phyloP scores from a whole-genome alignment of 495 filamentous ascomycete species.

The Xylaria longipes region DNA sequence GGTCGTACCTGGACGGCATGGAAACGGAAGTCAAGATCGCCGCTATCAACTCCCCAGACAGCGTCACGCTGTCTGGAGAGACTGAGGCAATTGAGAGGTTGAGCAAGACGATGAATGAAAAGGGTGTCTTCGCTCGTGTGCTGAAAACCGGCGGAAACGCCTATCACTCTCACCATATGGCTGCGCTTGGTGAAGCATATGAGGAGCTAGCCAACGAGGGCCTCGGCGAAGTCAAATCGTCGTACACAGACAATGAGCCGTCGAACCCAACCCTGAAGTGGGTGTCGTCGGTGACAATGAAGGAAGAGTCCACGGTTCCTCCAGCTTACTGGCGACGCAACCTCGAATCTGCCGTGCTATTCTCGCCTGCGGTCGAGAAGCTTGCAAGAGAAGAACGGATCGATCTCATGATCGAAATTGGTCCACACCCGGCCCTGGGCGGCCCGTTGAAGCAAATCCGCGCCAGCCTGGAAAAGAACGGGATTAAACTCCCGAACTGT shows the following conservation, averaged over 20 bases:
- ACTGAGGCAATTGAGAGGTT: constrained; percentile 42
- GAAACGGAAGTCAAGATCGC: constrained; percentile 35
- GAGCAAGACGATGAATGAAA: constrained; percentile 57
- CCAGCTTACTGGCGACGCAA: constrained; percentile 50
- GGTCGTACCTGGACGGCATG: constrained; percentile 24
- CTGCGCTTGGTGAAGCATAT: constrained; percentile 47
- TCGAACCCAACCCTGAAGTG: constrained; percentile 2
- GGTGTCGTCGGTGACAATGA: constrained; percentile 23
- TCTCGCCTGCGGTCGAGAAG: constrained; percentile 41
- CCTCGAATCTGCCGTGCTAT: constrained; percentile 46
- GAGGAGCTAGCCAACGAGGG: background rate
- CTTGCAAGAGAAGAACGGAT: constrained; percentile 17
- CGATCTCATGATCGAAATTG: constrained; percentile 56
- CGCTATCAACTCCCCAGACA: constrained; percentile 45
- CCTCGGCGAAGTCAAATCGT: background rate
- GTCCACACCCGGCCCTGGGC: constrained; percentile 62
- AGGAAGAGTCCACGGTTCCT: background rate
- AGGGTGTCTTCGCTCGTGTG: constrained; percentile 46
- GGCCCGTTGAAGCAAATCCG: constrained; percentile 56
- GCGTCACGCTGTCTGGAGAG: constrained; percentile 44
- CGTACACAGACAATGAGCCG: background rate
- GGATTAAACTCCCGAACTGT: constrained; percentile 33
- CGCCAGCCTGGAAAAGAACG: constrained; percentile 24
- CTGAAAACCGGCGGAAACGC: constrained; percentile 51
- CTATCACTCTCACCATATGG: constrained; percentile 69